Conservation (phyloP, 805 yeast species). For the Candida cerambycidarum region DNA sequence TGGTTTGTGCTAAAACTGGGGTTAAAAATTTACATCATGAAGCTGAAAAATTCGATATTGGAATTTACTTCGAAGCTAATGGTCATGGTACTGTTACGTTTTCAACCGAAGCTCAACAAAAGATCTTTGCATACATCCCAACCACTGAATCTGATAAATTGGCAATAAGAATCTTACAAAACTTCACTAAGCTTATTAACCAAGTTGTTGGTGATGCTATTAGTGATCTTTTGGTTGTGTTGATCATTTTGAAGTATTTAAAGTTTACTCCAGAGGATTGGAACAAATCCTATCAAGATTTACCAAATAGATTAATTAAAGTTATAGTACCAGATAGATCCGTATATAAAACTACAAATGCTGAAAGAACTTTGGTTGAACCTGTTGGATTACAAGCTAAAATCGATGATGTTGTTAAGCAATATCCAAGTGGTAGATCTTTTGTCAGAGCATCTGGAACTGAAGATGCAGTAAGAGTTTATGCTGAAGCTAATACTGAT, state of each 20-base stretch:
- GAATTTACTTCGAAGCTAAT: conserved; percentile 96
- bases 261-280: conserved; percentile 64
- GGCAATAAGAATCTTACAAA: conserved; percentile 54
- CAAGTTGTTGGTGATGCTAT: conserved; percentile 99
- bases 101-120: conserved; percentile 47
- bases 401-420: conserved; percentile 64
- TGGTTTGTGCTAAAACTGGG: conserved; percentile 89
- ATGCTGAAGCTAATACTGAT: conserved; percentile 74
- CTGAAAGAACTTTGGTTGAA: conserved; percentile 76
- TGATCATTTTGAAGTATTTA: conserved; percentile 60
- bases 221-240: conserved; percentile 81
- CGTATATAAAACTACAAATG: conserved; percentile 79
- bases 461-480: conserved; percentile 94
- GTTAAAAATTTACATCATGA: conserved; percentile 96
- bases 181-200: conserved; percentile 73
- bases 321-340: conserved; percentile 81
- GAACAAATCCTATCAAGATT: conserved; percentile 75
- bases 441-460: conserved; percentile 98
- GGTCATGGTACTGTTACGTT: conserved; percentile 98
- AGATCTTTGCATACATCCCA: conserved; percentile 34
- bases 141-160: conserved; percentile 42
- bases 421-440: conserved; percentile 66
- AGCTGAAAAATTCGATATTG: conserved; percentile 80
- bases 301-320: conserved; percentile 83
- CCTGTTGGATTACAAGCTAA: conserved; percentile 76